Conservation (phyloP, 371 early-diverging fungal species). For the Zychaea mexicana region DNA sequence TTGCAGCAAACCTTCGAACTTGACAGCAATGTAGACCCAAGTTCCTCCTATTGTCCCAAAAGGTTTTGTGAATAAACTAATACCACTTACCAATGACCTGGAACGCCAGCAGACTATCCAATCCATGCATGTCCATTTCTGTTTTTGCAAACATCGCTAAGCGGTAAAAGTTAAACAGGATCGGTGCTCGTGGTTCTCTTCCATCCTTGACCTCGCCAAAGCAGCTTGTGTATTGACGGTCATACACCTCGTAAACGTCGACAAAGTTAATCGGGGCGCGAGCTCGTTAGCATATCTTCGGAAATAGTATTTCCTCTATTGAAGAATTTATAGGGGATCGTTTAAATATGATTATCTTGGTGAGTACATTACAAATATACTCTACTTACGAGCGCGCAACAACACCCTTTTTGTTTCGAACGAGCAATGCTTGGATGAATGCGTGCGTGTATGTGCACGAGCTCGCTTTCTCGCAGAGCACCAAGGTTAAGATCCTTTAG, state of each 20-base stretch:
- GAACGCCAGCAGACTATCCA: neutral
- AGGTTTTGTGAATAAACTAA: no score
- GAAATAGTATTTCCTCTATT: neutral
- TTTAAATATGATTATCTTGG: no score
- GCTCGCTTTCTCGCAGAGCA: neutral
- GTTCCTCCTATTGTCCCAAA: no score
- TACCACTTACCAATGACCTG: neutral
- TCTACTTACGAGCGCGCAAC: neutral
- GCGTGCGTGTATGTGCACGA: neutral
- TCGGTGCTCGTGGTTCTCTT: no score
- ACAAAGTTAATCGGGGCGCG: neutral
- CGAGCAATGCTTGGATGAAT: neutral
- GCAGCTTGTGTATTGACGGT: neutral
- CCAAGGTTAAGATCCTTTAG: neutral
- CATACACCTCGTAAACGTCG: neutral
- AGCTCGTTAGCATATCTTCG: neutral
- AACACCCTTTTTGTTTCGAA: neutral
- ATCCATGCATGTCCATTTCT: constrained; percentile 1
- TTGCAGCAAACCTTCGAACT: no score
- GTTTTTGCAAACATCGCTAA: neutral
- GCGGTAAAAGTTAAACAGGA: neutral
- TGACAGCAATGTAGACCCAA: no score
- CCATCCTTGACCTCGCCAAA: constrained; percentile 1
- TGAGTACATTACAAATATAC: neutral
- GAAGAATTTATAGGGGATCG: neutral